Evolutionary conservation across 1,139 yeast species (phyloP), one percentile per base, ranked within the genome.

Genomic region (Diutina sp.): DNA sequence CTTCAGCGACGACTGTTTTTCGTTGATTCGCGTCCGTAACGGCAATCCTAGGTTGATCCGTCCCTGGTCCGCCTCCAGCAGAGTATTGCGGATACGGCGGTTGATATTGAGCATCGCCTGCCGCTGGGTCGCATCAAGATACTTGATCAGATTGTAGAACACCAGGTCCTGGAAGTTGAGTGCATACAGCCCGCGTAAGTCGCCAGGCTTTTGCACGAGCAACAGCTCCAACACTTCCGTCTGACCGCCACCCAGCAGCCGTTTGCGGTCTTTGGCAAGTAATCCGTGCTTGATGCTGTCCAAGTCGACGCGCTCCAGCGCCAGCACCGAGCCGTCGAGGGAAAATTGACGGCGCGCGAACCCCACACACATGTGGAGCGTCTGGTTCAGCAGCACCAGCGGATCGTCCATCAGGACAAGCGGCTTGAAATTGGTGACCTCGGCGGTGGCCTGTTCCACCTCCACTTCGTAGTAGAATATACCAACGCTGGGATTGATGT

Each of bases 161-260:
- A 68, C 63, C 64, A 72, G 72, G 58, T 74, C 77, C 56, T 74
- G 76, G 60, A 73, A 73, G 62, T 70, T 74, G 21, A 76, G 68
- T 0, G 78, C 79, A 63, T 69, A 73, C 60, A 78, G 74, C 1
- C 78, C 79, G 55, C 65, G 67, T 56, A 74, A 65, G 46, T 70
- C 74, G 6, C 78, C 78, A 2, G 78, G 78, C 57, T 66, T 69
- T 16, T 64, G 59, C 44, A 64, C 65, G 38, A 72, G 62, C 30
- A 69, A 61, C 1, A 62, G 59, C 32, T 67, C 69, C n/a, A 66
- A 58, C 18, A 61, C 63, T 3, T 60, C 56, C 12, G 35, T 6
- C 53, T 50, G 53, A 8, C 51, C 30, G 12, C 51, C 41, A 3
- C n/a, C 44, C 11, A 8, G 44, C 14, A 28, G 35, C 21, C 53